Conservation (phyloP, 805 yeast genomes). For the Myxozyma neglecta region DNA sequence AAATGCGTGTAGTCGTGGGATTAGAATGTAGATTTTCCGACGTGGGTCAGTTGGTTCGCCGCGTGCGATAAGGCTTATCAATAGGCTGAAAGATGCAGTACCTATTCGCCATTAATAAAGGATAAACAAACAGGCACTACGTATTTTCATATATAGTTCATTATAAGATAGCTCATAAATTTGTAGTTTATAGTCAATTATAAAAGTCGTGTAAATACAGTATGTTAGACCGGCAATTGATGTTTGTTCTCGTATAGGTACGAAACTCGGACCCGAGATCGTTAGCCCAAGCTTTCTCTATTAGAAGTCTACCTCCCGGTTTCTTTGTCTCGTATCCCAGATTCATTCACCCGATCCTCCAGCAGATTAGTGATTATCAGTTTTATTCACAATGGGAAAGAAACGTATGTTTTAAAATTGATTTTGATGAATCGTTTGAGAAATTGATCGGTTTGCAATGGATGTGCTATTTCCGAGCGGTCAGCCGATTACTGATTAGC, state of each 20-base stretch:
- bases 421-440: neutral
- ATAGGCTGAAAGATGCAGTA: neutral
- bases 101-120: neutral
- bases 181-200: neutral
- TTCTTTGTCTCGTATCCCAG: neutral
- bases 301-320: neutral
- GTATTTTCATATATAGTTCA: neutral
- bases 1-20: no score
- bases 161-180: neutral
- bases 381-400: conserved; percentile 27
- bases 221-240: no score
- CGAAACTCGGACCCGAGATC: neutral
- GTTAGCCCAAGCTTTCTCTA: neutral
- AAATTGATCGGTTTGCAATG: neutral
- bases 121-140: neutral
- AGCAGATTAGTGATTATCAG: neutral
- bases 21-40: no score
- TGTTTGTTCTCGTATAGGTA: no score
- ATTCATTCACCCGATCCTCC: neutral
- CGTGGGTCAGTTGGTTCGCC: neutral
- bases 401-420: conserved; percentile 18
- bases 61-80: neutral
- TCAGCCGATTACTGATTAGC: neutral
- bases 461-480: neutral
- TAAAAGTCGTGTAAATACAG: neutral